Evolutionary conservation across 768 basidiomycete species (phyloP).

Genomic region (Russula earlei): DNA sequence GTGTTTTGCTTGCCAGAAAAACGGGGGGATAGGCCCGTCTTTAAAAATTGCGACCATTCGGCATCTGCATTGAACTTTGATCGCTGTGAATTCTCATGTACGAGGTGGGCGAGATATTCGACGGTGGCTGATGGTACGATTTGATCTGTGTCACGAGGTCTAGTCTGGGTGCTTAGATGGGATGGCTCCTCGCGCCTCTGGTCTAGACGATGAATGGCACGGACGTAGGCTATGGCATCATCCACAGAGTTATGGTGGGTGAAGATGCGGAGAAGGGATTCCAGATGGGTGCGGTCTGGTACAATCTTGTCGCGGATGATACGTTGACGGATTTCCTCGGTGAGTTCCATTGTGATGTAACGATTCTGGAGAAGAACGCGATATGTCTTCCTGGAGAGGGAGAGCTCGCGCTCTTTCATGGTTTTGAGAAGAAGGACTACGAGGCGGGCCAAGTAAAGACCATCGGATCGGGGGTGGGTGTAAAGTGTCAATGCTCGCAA

Average conservation of each 20-base stretch:
- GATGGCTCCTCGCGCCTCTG: background rate
- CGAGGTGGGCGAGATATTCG: constrained; percentile 12
- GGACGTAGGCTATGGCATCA: constrained; percentile 33
- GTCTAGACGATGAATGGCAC: constrained; percentile 30
- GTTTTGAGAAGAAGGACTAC: constrained; percentile 7
- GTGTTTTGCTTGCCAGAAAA: background rate
- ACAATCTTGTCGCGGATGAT: constrained; percentile 34
- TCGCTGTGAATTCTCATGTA: constrained; percentile 5
- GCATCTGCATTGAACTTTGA: background rate
- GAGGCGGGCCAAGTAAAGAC: constrained; percentile 3
- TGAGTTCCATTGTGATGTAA: constrained; percentile 41
- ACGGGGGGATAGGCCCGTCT: background rate
- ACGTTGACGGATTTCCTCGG: constrained; percentile 36
- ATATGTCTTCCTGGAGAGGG: constrained; percentile 8
- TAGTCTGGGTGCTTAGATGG: background rate
- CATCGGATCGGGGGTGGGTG: constrained; percentile 3
- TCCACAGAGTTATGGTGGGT: constrained; percentile 36
- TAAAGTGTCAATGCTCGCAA: constrained; percentile 13
- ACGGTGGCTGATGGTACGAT: background rate
- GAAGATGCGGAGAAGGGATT: constrained; percentile 40
- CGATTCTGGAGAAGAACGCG: constrained; percentile 28
- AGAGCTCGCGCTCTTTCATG: constrained; percentile 13
- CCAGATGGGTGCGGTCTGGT: constrained; percentile 36
- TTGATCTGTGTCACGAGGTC: background rate
- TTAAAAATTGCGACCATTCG: constrained; percentile 5